Base-by-base conservation (phyloP, 2,329 filamentous ascomycete species). In the Penicillium sp. region DNA sequence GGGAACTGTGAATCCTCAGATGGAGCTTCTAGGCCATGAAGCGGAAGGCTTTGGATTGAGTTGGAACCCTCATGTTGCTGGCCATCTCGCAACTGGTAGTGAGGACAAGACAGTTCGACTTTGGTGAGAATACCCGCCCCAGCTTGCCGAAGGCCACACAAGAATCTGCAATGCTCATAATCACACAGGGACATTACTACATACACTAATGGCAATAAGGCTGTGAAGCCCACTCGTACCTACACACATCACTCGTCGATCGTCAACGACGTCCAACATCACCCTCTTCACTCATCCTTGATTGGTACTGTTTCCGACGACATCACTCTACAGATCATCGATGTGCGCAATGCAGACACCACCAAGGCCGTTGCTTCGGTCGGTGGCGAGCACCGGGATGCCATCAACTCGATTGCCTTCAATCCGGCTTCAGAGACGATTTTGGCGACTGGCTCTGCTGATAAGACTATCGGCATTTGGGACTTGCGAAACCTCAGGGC, bases 241-340 rank as follows among this genome's bases (percentile, higher is more conserved):
- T 98, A 95, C 77, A 94, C 87, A 0, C 91, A 97, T 66, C 96
- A 99, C 75, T 88, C 84, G 19, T 88, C 94, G 27, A 90, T 95
- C 55, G 95, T 99, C 73, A 99, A 99, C 75, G 95, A 99, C 71
- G 93, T 99, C 35, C 92, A 98, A 77, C 92, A 96, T 73, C 94
- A 98, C 69, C 93, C 94, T 9, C 85, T 92, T 44, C 91, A 94
- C 63, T 88, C 87, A 69, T 87, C 88, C 67, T 88, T 96, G 63
- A 90, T 99, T 61, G 96, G 94, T 62, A 94, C 91, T 16, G 95
- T 96, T 3, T 98, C 95, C 4, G 95, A 99, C 73, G 95, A 99
- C 73, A 84, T 95, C 66, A 97, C 92, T 7, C 86, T 98, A 61
- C 91, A 97, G 76, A 89, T 99, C 60, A 84, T 98, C 60, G 95